Evolutionary conservation across 2,329 filamentous ascomycete genomes (phyloP), one percentile per base, ranked within the genome.

Genomic region (Sporothrix mexicana): DNA sequence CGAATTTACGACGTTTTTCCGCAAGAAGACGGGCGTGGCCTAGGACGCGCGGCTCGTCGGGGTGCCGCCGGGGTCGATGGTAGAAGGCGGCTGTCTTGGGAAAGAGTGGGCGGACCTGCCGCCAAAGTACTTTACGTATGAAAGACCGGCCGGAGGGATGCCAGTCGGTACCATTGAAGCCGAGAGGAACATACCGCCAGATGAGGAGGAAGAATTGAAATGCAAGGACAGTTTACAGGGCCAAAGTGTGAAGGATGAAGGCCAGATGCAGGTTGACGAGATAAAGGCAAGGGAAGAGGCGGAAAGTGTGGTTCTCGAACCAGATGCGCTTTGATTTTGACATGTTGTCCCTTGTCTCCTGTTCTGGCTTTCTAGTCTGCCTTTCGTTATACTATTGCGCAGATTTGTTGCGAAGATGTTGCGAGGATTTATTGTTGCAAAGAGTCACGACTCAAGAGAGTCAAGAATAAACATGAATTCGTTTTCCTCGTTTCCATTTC

Each of bases 1-100:
- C 0, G 80, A 81, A 0, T 92, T 93, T 78, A 83, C 82, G 73
- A 76, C 79, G 0, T 89, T 90, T 76, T 93, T 93, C 78, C 79
- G 78, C 12, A 80, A 82, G 8, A 88, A 88, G 78, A 89, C 89
- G 0, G 87, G 87, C 0, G 81, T 89, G 10, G 78, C 82, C 1
- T 93, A 91, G 91, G 83, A 87, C n/a, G 81, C 89, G 59, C 83
- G 88, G 36, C 67, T 76, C 30, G 72, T 74, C 8, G 72, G 30
- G 23, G 41, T 12, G n/a, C 41, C 70, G 3, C 72, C 73, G 1
- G 20, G 13, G 10, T n/a, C n/a, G 41, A 45, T 23, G 8, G 20
- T n/a, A 53, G 20, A 20, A 2, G 53, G 20, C 55, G 23, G 30
- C 30, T 36, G 7, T 36, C 30, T 15, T 25, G n/a, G 5, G 20